Base-by-base conservation (phyloP, 305 asterid genomes). In the Lippia alba region DNA sequence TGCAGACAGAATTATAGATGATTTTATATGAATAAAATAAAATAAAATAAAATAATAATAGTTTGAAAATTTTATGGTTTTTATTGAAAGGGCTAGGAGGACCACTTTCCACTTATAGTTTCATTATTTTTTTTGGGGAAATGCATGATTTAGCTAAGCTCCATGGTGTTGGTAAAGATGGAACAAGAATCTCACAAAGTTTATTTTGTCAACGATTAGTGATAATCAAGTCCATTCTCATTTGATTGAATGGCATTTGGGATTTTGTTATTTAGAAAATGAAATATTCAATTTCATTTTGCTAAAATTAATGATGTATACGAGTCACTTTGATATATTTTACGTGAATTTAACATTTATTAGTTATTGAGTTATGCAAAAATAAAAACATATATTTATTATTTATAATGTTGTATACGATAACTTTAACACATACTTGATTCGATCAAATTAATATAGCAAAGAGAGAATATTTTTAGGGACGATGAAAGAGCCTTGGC, bases 21-120 rank as follows among this genome's bases (percentile, higher is more conserved):
- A 8, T 51, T 53, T 32, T 15, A 4, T 44, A 20, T 24, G 30
- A 24, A 24, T 24, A 24, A 24, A 24, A 24, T 14, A 46, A 34
- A 49, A 1, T n/a, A 14, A 5, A 5, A 5, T 16, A 15, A 15
- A 51, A 51, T 15, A 49, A 49, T 49, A 51, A 51, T 51, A 10
- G 57, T 14, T 8, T n/a, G 70, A 59, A 9, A 45, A 53, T 34
- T 66, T 72, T 69, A 24, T 63, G 51, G 53, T 66, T 67, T 61
- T 49, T 9, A 24, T n/a, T 12, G 48, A 36, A 12, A 24, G 24
- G 19, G 32, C 41, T 36, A 46, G 46, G 74, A 46, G 46, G 74
- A 50, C 78, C 60, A 51, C 72, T 16, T 59, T 59, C 59, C 24
- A 40, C 48, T 59, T 36, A 45, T 75, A 19, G 54, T 5, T 5